phyloP scores from a whole-genome alignment of 306 rosid genomes.

The Nissolia schottii region DNA sequence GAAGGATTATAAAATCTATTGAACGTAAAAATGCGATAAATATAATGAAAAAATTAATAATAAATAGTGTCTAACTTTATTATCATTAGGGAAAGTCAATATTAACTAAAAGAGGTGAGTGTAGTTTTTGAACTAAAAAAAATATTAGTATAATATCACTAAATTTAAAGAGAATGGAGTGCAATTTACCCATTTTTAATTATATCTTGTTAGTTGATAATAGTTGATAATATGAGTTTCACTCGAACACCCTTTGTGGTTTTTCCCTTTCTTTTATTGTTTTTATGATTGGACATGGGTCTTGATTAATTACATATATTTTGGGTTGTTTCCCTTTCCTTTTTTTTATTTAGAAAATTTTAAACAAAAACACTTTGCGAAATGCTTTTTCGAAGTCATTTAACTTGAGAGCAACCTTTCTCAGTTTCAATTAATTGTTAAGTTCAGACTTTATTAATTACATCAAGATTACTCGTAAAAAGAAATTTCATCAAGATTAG shows the following conservation, averaged over 20 bases:
- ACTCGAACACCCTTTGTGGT: not conserved
- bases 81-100: too few species aligned
- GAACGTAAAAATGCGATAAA: too few species aligned
- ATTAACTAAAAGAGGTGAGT: too few species aligned
- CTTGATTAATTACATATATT: not conserved
- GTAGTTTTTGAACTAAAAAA: too few species aligned
- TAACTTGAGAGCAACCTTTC: not conserved
- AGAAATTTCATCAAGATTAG: not conserved
- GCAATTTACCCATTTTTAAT: too few species aligned
- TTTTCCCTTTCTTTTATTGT: not conserved
- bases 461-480: not conserved
- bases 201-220: not conserved
- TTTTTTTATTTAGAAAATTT: not conserved
- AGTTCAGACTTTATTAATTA: not conserved
- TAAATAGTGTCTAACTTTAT: too few species aligned
- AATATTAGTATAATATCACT: too few species aligned
- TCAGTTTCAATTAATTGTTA: not conserved
- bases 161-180: too few species aligned
- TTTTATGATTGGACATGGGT: not conserved
- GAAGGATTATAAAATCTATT: too few species aligned
- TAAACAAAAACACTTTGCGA: not conserved
- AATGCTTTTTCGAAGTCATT: not conserved
- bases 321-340: not conserved
- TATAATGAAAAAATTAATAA: too few species aligned
- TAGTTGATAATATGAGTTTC: too few species aligned